Conservation (phyloP, 2,329 filamentous ascomycete genomes). For the Ustulina deusta region DNA sequence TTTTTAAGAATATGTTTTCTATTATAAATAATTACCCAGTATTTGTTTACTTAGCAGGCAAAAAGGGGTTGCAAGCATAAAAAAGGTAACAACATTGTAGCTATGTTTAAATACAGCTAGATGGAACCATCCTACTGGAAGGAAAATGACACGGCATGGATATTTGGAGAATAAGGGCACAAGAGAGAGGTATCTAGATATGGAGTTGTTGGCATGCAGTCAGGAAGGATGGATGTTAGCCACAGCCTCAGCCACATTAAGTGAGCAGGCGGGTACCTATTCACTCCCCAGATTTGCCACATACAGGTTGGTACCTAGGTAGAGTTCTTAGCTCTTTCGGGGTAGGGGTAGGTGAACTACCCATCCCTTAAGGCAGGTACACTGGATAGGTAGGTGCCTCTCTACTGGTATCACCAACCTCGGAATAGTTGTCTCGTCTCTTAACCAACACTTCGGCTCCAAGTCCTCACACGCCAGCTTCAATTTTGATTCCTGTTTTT, state of each 20-base stretch:
- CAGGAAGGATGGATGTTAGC: not conserved
- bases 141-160: too few species aligned
- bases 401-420: not conserved
- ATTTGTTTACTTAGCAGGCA: too few species aligned
- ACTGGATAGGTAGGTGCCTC: not conserved
- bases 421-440: not conserved
- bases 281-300: conserved; percentile 7
- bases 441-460: conserved; percentile 6
- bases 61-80: too few species aligned
- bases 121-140: too few species aligned
- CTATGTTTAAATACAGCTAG: too few species aligned
- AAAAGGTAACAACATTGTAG: too few species aligned
- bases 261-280: not conserved
- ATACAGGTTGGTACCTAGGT: too few species aligned
- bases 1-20: too few species aligned
- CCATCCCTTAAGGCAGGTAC: too few species aligned
- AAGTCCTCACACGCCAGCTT: not conserved
- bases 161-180: too few species aligned
- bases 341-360: not conserved
- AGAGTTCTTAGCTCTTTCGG: not conserved
- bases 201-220: not conserved
- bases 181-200: not conserved
- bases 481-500: not conserved
- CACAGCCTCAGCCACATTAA: conserved; percentile 27
- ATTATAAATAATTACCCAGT: too few species aligned